phyloP scores from a whole-genome alignment of 768 basidiomycete species.

The Agrocybe chaxingu region DNA sequence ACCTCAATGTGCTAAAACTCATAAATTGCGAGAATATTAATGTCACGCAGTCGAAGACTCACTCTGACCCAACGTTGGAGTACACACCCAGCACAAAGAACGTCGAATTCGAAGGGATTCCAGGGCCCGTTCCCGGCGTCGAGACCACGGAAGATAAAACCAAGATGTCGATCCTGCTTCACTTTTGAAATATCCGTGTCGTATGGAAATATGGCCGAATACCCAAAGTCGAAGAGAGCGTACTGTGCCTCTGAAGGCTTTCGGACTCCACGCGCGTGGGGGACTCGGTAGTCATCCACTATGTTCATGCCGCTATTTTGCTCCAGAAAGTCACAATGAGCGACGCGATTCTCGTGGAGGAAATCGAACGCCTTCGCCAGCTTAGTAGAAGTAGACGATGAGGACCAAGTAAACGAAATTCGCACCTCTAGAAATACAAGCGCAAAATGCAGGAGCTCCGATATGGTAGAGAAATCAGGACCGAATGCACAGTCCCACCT shows the following conservation, averaged over 20 bases:
- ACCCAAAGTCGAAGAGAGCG: slow-evolving; percentile 7
- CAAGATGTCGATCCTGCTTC: background rate
- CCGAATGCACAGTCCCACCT: background rate
- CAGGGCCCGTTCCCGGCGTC: background rate
- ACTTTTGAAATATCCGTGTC: background rate
- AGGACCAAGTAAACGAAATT: background rate
- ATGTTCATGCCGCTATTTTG: slow-evolving; percentile 13
- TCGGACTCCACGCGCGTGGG: background rate
- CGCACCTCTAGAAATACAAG: background rate
- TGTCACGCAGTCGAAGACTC: background rate
- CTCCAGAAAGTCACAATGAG: slow-evolving; percentile 10
- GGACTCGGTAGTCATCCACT: background rate
- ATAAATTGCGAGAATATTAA: background rate
- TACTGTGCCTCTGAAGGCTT: background rate
- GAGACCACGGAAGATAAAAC: background rate
- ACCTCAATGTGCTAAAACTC: slow-evolving; percentile 2
- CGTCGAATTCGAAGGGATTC: slow-evolving; percentile 5
- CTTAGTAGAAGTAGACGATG: background rate
- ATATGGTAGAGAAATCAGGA: background rate
- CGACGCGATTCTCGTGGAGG: slow-evolving; percentile 14
- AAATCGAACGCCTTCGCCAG: slow-evolving; percentile 5
- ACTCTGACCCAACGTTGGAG: background rate
- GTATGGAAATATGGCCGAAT: background rate
- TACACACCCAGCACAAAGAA: background rate
- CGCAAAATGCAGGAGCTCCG: slow-evolving; percentile 1